These are phyloP conservation scores for Mortierella sp. DNA, from an alignment of 371 early-diverging fungal species.

Conservation along the genomic window DNA sequence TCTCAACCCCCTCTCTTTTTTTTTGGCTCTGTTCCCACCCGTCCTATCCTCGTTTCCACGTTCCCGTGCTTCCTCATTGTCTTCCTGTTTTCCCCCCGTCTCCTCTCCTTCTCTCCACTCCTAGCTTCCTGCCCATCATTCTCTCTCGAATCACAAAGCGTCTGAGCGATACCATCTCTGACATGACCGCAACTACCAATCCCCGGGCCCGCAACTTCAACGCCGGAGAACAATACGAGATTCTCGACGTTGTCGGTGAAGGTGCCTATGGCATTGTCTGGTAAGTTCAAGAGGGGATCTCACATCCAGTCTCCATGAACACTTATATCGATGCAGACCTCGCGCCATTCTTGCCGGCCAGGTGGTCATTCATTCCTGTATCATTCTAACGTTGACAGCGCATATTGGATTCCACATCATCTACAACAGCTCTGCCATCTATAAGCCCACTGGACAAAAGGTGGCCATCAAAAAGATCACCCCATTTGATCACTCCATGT, in stretches of 20 bases:
- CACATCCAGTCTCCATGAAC: too few species aligned
- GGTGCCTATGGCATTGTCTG: constrained; percentile 87
- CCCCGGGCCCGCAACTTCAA: constrained; percentile 67
- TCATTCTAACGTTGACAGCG: not conserved
- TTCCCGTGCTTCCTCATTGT: not conserved
- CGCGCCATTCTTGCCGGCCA: too few species aligned
- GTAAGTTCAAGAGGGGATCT: constrained; percentile 61
- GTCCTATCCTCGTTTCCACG: not conserved
- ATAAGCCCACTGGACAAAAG: constrained; percentile 87
- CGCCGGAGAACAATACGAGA: constrained; percentile 70
- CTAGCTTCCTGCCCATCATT: constrained; percentile 35
- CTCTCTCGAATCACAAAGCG: constrained; percentile 54
- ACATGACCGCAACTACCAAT: constrained; percentile 57
- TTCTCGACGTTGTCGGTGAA: constrained; percentile 67
- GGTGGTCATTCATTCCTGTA: too few species aligned
- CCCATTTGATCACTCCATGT: constrained; percentile 90
- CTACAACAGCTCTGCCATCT: constrained; percentile 84
- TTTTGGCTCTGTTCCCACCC: not conserved
- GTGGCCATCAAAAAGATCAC: constrained; percentile 95
- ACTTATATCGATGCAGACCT: too few species aligned
- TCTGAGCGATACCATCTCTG: constrained; percentile 50
- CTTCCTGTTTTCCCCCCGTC: constrained; percentile 4
- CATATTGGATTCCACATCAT: not conserved
- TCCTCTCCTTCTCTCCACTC: constrained; percentile 1
- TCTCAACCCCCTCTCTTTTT: constrained; percentile 3